phyloP scores from a whole-genome alignment of 2,329 filamentous ascomycete species.

The Anthostomella pinea region DNA sequence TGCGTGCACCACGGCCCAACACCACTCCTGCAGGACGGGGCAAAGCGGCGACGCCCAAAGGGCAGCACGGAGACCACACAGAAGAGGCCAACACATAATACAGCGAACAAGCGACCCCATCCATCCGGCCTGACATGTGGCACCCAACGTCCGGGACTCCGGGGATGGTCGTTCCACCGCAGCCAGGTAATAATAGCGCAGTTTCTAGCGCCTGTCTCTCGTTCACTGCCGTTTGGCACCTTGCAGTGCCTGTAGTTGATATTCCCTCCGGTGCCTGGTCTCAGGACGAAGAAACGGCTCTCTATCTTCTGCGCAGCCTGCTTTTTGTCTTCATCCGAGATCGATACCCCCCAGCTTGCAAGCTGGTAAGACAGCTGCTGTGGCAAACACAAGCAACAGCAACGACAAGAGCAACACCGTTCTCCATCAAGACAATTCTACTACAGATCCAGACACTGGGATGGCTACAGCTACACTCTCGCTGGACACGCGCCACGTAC shows the following conservation, averaged over 20 bases:
- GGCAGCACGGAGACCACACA: constrained; percentile 19
- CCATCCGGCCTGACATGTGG: constrained; percentile 33
- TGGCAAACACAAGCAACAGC: neutral
- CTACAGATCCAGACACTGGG: constrained; percentile 4
- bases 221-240: constrained; percentile 4
- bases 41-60: constrained; percentile 27
- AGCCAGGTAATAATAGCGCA: no score
- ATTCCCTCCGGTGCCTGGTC: neutral
- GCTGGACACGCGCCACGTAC: constrained; percentile 34
- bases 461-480: constrained; percentile 37
- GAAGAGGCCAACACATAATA: constrained; percentile 29
- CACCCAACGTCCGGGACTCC: constrained; percentile 27
- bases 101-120: constrained; percentile 21
- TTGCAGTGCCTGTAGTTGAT: neutral
- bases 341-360: neutral
- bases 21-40: constrained; percentile 15
- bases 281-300: no score
- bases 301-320: no score
- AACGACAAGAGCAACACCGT: neutral
- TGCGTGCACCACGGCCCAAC: constrained; percentile 30
- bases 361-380: neutral
- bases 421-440: neutral
- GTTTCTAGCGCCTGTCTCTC: constrained; percentile 14
- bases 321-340: no score
- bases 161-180: constrained; percentile 25